phyloP scores from a whole-genome alignment of 2,329 filamentous ascomycete species.

The Cryphonectria carpinicola region DNA sequence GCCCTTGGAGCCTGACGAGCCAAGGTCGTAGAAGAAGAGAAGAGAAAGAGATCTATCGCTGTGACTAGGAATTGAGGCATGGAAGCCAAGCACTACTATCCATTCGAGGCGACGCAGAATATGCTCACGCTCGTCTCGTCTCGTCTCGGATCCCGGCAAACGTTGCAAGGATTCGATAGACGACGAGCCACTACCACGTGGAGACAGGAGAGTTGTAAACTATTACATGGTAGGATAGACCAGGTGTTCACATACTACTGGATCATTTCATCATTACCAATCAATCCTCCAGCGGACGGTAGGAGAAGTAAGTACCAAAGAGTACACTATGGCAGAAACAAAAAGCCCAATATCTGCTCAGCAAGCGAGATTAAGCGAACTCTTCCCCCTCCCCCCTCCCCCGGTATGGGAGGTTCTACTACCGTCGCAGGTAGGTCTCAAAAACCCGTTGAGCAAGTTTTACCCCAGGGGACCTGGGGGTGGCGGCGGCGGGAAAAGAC shows the following conservation, averaged over 20 bases:
- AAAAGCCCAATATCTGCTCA: slow-evolving; percentile 19
- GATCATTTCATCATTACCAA: background rate
- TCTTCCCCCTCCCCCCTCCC: background rate
- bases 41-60: background rate
- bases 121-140: slow-evolving; percentile 1
- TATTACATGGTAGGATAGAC: background rate
- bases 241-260: background rate
- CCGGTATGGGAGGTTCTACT: background rate
- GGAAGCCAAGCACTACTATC: background rate
- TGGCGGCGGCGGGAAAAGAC: background rate
- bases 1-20: background rate
- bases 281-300: background rate
- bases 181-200: background rate
- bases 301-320: background rate
- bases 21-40: background rate
- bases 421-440: slow-evolving; percentile 9
- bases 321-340: too few relatives aligned
- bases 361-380: slow-evolving; percentile 24
- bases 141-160: slow-evolving; percentile 20
- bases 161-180: slow-evolving; percentile 13
- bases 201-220: background rate
- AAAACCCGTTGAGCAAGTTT: slow-evolving; percentile 25
- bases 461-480: background rate
- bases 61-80: background rate
- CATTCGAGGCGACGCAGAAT: background rate